Evolutionary conservation across 176 grass and related monocot genomes (phyloP).

Genomic region (Juncus effusus): DNA sequence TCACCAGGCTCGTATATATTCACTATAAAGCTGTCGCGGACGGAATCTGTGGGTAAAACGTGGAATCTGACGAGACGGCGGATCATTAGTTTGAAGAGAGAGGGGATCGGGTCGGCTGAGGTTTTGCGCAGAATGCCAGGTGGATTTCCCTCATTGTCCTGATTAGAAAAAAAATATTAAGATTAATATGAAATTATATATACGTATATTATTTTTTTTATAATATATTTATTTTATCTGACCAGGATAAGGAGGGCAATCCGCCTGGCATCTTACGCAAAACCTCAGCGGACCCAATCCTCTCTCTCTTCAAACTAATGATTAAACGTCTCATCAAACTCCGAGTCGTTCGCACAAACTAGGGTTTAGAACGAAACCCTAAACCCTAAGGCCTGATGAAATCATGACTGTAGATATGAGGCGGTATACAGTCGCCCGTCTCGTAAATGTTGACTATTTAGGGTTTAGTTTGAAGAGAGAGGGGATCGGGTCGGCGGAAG

Average conservation of each 20-base stretch:
- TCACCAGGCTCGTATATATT: slow-evolving; percentile 83
- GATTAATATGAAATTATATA: too few species aligned
- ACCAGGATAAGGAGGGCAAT: too few species aligned
- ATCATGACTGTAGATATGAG: too few species aligned
- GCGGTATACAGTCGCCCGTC: too few species aligned
- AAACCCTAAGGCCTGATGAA: too few species aligned
- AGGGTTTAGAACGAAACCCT: too few species aligned
- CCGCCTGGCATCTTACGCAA: slow-evolving; percentile 69
- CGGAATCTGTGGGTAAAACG: slow-evolving; percentile 53
- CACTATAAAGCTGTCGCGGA: slow-evolving; percentile 84
- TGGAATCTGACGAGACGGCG: slow-evolving; percentile 65
- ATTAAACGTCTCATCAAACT: slow-evolving; percentile 65
- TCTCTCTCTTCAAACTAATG: slow-evolving; percentile 56
- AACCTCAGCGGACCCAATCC: slow-evolving; percentile 59
- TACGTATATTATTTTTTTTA: too few species aligned
- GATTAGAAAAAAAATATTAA: slow-evolving; percentile 7
- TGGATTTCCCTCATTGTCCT: slow-evolving; percentile 89
- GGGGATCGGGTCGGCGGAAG: slow-evolving; percentile 23
- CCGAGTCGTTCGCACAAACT: slow-evolving; percentile 55
- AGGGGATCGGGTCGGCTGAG: slow-evolving; percentile 61
- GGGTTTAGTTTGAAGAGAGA: not conserved
- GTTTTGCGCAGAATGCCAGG: slow-evolving; percentile 65
- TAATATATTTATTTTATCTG: too few species aligned
- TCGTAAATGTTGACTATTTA: too few species aligned
- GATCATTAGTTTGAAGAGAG: slow-evolving; percentile 57